Percentiles rank a stretch among this genome's conserved stretches.
These are phyloP conservation scores for Cladochytrium replicatum DNA, from an alignment of 192 early-diverging fungal species.

Conservation along the genomic window DNA sequence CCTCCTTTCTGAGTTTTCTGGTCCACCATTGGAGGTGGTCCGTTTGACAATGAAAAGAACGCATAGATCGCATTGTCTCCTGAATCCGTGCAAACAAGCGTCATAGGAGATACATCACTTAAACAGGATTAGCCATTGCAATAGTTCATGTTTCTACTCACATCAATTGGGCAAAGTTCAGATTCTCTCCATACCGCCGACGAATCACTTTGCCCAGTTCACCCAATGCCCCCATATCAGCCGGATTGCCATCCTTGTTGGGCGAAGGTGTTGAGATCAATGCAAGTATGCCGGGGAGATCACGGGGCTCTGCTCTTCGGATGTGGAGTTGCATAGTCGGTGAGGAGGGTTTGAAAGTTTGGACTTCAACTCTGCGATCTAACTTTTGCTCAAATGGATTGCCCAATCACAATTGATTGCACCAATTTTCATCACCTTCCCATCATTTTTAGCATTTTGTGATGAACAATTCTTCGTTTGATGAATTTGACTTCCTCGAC, in stretches of 20 bases:
- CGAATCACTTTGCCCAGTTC: slow-evolving; percentile 23
- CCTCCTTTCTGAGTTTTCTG: not conserved
- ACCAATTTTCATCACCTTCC: too few species aligned
- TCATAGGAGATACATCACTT: slow-evolving; percentile 24
- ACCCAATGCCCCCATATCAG: slow-evolving; percentile 6
- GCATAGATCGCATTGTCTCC: slow-evolving; percentile 17
- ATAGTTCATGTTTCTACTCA: slow-evolving; percentile 1
- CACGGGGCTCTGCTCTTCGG: slow-evolving; percentile 24
- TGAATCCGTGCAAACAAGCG: slow-evolving; percentile 21
- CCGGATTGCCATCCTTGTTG: slow-evolving; percentile 22
- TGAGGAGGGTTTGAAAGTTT: too few species aligned
- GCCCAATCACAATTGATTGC: too few species aligned
- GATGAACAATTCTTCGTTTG: too few species aligned
- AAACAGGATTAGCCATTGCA: not conserved
- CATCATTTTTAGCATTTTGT: too few species aligned
- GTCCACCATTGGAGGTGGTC: slow-evolving; percentile 25
- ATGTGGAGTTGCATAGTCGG: too few species aligned
- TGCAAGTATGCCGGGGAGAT: slow-evolving; percentile 23
- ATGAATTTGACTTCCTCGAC: too few species aligned
- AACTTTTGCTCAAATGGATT: too few species aligned
- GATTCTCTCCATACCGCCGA: slow-evolving; percentile 24
- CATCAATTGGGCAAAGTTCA: slow-evolving; percentile 28
- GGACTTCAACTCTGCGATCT: too few species aligned
- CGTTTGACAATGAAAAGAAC: slow-evolving; percentile 26
- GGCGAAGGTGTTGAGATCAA: too few species aligned